phyloP scores from a whole-genome alignment of 2,329 filamentous ascomycete genomes.

The Dothidotthia symphoricarpi region DNA sequence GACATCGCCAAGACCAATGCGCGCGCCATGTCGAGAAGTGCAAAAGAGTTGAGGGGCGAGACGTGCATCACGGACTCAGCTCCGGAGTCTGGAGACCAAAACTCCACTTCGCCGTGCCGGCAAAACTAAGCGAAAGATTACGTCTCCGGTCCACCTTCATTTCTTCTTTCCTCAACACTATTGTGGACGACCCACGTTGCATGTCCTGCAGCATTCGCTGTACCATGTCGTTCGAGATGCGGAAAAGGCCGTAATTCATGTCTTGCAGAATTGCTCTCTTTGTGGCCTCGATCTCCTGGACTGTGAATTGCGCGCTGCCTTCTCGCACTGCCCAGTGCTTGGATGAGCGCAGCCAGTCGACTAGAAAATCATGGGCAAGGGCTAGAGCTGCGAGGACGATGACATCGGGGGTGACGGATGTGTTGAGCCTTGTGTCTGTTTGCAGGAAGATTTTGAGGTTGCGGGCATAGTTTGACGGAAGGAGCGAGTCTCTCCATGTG shows the following conservation, averaged over 20 bases:
- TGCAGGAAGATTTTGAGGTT: conserved; percentile 14
- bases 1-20: background rate
- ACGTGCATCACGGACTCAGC: conserved; percentile 35
- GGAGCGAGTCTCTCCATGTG: conserved; percentile 30
- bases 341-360: conserved; percentile 31
- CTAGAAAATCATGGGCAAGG: conserved; percentile 37
- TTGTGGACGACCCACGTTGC: conserved; percentile 17
- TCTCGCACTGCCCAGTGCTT: conserved; percentile 37
- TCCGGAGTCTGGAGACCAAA: conserved; percentile 40
- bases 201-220: conserved; percentile 31
- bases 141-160: conserved; percentile 6
- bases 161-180: background rate
- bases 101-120: conserved; percentile 32
- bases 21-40: conserved; percentile 1
- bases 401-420: conserved; percentile 30
- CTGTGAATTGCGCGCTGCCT: conserved; percentile 22
- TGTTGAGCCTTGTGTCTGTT: conserved; percentile 15
- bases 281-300: conserved; percentile 34
- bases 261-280: conserved; percentile 37
- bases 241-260: conserved; percentile 40
- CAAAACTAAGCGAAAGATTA: conserved; percentile 27
- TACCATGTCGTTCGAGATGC: conserved; percentile 36
- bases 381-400: conserved; percentile 39
- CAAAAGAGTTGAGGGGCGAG: background rate
- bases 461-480: conserved; percentile 15